Percentiles rank a stretch among this genome's conserved stretches.
These are phyloP conservation scores for Penium margaritaceum DNA, from an alignment of 139 green algal species.

Conservation along the genomic window DNA sequence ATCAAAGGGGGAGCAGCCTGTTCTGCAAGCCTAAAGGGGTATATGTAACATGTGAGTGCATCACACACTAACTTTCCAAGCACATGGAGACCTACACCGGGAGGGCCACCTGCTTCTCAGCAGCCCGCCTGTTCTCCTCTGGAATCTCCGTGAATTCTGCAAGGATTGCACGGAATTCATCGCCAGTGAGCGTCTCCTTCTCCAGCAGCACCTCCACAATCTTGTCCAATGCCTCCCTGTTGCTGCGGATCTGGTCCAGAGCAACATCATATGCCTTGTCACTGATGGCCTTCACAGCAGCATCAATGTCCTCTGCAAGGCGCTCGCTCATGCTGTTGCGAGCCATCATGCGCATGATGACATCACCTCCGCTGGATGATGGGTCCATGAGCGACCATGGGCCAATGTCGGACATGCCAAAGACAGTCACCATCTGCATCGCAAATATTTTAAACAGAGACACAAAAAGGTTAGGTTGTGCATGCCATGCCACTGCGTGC, in stretches of 20 bases:
- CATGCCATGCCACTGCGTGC: too few relatives aligned
- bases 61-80: too few relatives aligned
- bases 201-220: conserved; percentile 87
- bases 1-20: too few relatives aligned
- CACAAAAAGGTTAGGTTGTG: too few relatives aligned
- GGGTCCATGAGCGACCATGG: conserved; percentile 88
- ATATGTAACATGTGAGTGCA: too few relatives aligned
- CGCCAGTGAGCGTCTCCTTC: conserved; percentile 87
- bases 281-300: conserved; percentile 76
- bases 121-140: conserved; percentile 73
- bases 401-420: conserved; percentile 95
- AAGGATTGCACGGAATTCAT: conserved; percentile 84
- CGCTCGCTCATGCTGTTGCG: conserved; percentile 90
- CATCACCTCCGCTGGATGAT: conserved; percentile 68
- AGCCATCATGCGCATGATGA: conserved; percentile 99
- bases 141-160: conserved; percentile 74
- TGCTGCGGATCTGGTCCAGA: conserved; percentile 24
- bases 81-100: too few relatives aligned
- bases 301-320: conserved; percentile 86
- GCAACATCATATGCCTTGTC: conserved; percentile 60
- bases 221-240: conserved; percentile 78
- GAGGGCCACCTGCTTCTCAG: too few relatives aligned
- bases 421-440: conserved; percentile 99
- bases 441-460: too few relatives aligned
- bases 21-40: too few relatives aligned